A percentile compares a stretch with the other conserved stretches of the same genome.
Conservation (phyloP, 345 rosid genomes). For the Salix viminalis region DNA sequence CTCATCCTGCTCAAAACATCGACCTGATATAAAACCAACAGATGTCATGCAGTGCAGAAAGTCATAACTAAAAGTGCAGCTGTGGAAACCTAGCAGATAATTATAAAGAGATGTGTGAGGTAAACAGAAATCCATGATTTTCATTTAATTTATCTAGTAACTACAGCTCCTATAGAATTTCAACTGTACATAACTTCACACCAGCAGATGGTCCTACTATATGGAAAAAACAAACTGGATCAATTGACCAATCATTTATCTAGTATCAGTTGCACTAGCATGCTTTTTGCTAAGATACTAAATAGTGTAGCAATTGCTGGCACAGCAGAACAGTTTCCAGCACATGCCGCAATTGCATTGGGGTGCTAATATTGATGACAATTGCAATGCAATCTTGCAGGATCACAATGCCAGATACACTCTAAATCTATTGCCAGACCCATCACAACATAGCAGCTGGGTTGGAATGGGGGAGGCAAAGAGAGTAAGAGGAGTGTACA, state of each 20-base stretch:
- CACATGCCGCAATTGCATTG: neutral
- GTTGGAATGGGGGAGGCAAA: neutral
- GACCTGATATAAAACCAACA: slow-evolving; percentile 47
- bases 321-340: neutral
- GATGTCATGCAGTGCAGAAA: slow-evolving; percentile 1
- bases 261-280: neutral
- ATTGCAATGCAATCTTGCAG: neutral
- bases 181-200: neutral
- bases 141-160: neutral
- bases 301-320: neutral
- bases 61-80: neutral
- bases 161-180: neutral
- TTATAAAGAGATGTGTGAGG: too few species aligned
- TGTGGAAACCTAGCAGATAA: neutral
- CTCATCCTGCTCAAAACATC: slow-evolving; percentile 74
- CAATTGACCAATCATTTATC: neutral
- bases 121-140: neutral
- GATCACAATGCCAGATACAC: neutral
- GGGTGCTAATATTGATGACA: neutral
- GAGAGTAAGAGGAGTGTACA: neutral
- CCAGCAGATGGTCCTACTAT: neutral
- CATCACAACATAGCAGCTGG: neutral
- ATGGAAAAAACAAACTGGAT: neutral
- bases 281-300: neutral
- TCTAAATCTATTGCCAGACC: neutral